Conservation (phyloP, 805 yeast genomes). For the Metschnikowia corniflorae region DNA sequence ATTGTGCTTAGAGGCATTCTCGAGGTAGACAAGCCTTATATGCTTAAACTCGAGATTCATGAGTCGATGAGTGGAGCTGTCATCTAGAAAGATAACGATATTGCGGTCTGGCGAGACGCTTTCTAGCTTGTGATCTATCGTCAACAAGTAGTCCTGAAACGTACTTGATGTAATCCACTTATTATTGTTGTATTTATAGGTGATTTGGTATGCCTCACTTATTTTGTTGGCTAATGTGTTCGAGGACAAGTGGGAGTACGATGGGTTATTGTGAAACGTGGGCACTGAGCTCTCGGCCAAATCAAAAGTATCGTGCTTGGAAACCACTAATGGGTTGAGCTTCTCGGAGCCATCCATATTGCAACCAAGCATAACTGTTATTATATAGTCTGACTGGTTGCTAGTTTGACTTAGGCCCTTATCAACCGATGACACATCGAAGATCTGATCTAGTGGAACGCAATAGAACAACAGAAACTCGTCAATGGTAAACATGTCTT, state of each 20-base stretch:
- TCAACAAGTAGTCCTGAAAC: constrained; percentile 59
- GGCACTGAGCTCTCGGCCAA: constrained; percentile 26
- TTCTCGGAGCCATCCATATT: constrained; percentile 64
- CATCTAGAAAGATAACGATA: constrained; percentile 55
- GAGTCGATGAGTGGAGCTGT: constrained; percentile 60
- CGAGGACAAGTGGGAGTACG: constrained; percentile 11
- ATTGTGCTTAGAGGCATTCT: constrained; percentile 36
- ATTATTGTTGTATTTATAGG: constrained; percentile 56
- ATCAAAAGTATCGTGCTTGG: constrained; percentile 49
- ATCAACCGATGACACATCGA: constrained; percentile 42
- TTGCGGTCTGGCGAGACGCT: constrained; percentile 41
- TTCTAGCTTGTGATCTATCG: constrained; percentile 57
- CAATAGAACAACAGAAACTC: constrained; percentile 59
- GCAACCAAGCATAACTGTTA: constrained; percentile 59
- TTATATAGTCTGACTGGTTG: constrained; percentile 37
- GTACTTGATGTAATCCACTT: constrained; percentile 62
- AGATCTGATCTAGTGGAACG: constrained; percentile 57
- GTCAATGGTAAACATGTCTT: constrained; percentile 56
- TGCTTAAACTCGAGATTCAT: constrained; percentile 37
- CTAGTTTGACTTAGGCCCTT: constrained; percentile 39
- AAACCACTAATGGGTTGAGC: constrained; percentile 57
- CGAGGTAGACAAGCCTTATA: constrained; percentile 34
- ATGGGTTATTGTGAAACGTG: constrained; percentile 15
- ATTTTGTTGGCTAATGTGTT: constrained; percentile 36
- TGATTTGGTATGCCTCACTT: constrained; percentile 48